A percentile compares a stretch with the other conserved stretches of the same genome.
Conservation (phyloP, 345 rosid species). For the Citrus inodora region DNA sequence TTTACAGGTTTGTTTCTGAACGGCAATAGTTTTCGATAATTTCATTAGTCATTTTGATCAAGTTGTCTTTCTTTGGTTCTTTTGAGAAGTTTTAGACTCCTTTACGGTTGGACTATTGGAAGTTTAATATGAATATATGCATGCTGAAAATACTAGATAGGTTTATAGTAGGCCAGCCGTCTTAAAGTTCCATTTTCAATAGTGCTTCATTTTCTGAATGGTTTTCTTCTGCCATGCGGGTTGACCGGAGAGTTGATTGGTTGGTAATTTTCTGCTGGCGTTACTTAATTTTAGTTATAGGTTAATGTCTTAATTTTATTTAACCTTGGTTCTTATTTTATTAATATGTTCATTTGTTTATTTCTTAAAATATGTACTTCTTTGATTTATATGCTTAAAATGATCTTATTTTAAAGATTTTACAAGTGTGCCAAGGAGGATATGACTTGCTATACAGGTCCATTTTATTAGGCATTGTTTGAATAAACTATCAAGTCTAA, state of each 20-base stretch:
- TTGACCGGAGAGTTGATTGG: neutral
- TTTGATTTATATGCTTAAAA: no score
- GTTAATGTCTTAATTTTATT: no score
- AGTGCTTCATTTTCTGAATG: neutral
- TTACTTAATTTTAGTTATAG: neutral
- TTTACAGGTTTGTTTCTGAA: conserved; percentile 50
- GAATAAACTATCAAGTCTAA: no score
- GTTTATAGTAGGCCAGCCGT: neutral
- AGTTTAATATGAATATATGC: neutral
- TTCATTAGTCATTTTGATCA: neutral
- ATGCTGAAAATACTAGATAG: neutral
- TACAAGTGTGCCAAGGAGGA: no score
- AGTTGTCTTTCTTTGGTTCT: neutral
- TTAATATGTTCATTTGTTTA: neutral
- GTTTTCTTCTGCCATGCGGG: neutral
- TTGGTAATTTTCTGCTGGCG: neutral
- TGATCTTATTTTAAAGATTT: no score
- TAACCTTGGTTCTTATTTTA: neutral
- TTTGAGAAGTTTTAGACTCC: neutral
- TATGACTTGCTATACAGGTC: no score
- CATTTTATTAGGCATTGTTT: no score
- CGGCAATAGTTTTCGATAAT: neutral
- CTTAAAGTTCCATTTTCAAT: neutral
- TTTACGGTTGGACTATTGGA: neutral
- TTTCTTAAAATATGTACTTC: no score